A percentile compares a stretch with the other conserved stretches of the same genome.
phyloP scores from a whole-genome alignment of 2,329 filamentous ascomycete species.

The Berkeleyomyces rouxiae region DNA sequence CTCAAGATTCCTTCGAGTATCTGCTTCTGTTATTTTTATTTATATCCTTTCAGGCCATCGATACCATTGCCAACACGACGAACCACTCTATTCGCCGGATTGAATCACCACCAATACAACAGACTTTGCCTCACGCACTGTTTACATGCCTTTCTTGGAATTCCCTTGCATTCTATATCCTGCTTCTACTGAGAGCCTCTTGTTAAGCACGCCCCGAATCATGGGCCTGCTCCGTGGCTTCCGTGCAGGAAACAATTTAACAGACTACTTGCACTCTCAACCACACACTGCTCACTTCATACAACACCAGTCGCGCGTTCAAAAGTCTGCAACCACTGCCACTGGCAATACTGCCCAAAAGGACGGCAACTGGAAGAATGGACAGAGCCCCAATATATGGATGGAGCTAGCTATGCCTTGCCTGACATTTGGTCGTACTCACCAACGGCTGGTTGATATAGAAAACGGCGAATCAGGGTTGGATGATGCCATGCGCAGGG shows the following conservation, averaged over 20 bases:
- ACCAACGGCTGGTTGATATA: constrained; percentile 10
- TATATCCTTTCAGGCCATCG: neutral
- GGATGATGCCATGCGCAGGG: constrained; percentile 5
- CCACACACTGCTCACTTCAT: neutral
- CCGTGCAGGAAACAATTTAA: neutral
- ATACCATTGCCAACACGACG: neutral
- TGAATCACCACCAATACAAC: neutral
- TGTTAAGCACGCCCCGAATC: neutral
- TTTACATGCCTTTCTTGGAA: neutral
- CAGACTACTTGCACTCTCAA: neutral
- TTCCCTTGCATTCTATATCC: neutral
- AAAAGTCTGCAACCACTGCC: neutral
- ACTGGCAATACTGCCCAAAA: neutral
- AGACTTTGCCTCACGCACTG: neutral
- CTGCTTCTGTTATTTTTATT: neutral
- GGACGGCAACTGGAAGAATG: constrained; percentile 7
- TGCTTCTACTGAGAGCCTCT: neutral
- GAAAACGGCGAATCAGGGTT: constrained; percentile 11
- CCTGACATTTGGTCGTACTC: constrained; percentile 10
- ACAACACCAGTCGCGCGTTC: neutral
- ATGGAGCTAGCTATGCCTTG: constrained; percentile 10
- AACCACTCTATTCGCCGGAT: neutral
- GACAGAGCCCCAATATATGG: constrained; percentile 7
- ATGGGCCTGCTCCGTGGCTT: neutral
- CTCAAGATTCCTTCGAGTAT: neutral